Percentiles rank a stretch among this genome's conserved stretches.
These are phyloP conservation scores for Chloranthus sessilifolius DNA, from an alignment of 164 flowering plant species.

Conservation along the genomic window DNA sequence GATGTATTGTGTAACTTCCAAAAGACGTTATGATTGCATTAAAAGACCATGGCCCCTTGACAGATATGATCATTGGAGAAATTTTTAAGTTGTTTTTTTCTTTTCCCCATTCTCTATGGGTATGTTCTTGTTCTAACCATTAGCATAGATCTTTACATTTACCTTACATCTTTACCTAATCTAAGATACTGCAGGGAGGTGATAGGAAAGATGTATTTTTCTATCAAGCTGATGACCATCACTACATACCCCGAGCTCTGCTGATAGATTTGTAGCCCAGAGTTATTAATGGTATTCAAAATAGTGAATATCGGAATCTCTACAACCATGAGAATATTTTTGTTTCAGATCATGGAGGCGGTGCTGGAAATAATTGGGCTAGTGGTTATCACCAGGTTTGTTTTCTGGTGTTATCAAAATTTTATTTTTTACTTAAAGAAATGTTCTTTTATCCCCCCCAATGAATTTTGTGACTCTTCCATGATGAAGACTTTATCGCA, in stretches of 20 bases:
- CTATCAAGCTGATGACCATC: conserved; percentile 98
- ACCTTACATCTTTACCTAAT: too few species aligned
- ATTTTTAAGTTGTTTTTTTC: too few species aligned
- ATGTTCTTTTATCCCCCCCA: too few species aligned
- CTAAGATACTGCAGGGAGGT: conserved; percentile 64
- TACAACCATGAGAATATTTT: conserved; percentile 90
- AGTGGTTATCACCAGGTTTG: conserved; percentile 73
- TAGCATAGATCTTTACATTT: not conserved
- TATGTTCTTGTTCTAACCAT: not conserved
- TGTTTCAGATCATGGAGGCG: conserved; percentile 86
- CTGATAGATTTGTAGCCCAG: conserved; percentile 90
- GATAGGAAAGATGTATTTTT: conserved; percentile 94
- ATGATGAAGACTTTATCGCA: too few species aligned
- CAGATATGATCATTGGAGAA: too few species aligned
- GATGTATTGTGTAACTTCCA: too few species aligned
- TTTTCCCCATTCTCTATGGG: too few species aligned
- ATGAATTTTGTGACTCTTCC: too few species aligned
- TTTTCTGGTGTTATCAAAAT: too few species aligned
- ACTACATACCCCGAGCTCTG: conserved; percentile 86
- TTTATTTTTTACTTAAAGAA: too few species aligned
- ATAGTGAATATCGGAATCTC: conserved; percentile 82
- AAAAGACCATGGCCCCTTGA: too few species aligned
- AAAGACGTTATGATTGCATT: too few species aligned
- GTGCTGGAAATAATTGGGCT: conserved; percentile 98
- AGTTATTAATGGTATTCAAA: conserved; percentile 92